Evolutionary conservation across 192 early-diverging fungal species (phyloP).

Genomic region (Coemansia sp.): DNA sequence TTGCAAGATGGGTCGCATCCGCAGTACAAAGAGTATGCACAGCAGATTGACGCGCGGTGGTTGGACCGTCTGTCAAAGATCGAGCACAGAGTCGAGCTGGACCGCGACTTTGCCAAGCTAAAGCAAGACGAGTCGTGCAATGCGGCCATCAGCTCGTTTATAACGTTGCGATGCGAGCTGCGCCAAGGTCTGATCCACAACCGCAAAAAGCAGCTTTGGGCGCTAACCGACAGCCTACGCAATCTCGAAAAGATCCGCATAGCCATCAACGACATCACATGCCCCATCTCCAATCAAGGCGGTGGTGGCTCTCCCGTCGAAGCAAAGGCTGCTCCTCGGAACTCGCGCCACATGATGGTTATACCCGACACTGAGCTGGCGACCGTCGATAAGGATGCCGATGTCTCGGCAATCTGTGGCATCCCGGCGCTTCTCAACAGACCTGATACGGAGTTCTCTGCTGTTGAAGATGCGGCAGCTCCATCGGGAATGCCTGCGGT

Average conservation of each 20-base stretch:
- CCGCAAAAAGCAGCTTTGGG: conserved; percentile 41
- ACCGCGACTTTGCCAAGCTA: conserved; percentile 19
- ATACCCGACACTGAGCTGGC: conserved; percentile 27
- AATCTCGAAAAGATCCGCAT: conserved; percentile 37
- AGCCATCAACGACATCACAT: conserved; percentile 25
- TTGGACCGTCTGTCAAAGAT: conserved; percentile 31
- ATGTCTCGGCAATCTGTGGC: conserved; percentile 32
- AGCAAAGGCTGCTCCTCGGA: conserved; percentile 10
- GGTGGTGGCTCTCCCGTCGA: conserved; percentile 1
- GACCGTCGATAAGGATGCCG: conserved; percentile 28
- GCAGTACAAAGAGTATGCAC: conserved; percentile 36
- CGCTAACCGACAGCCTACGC: conserved; percentile 38
- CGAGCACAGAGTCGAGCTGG: conserved; percentile 24
- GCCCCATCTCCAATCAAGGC: conserved; percentile 24
- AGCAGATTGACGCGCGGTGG: conserved; percentile 47
- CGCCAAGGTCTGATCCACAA: conserved; percentile 33
- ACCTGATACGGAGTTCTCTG: conserved; percentile 6
- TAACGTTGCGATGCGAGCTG: conserved; percentile 23
- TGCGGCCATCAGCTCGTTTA: conserved; percentile 21
- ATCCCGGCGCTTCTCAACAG: conserved; percentile 50
- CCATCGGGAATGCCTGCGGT: not conserved
- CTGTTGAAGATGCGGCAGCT: conserved; percentile 11
- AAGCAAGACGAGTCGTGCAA: conserved; percentile 20
- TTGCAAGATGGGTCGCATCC: conserved; percentile 44
- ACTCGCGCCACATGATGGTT: conserved; percentile 33